Conservation (phyloP, 371 early-diverging fungal genomes). For the Mortierella sp. region DNA sequence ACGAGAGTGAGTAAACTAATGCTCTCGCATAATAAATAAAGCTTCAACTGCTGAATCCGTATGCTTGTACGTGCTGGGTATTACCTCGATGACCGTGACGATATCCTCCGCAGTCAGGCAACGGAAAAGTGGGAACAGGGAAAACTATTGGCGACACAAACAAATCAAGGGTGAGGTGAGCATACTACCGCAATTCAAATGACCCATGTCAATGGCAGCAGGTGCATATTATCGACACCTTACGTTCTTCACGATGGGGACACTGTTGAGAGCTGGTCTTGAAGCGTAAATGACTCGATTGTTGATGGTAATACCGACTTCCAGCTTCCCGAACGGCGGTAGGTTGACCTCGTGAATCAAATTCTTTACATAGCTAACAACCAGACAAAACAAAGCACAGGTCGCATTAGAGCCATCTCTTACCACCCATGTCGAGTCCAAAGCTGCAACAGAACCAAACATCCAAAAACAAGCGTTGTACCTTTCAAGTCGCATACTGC, state of each 20-base stretch:
- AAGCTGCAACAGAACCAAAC: too few relatives aligned
- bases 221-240: constrained; percentile 22
- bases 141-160: constrained; percentile 68
- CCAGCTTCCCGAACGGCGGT: constrained; percentile 87
- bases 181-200: neutral
- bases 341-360: constrained; percentile 82
- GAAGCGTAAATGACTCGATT: constrained; percentile 75
- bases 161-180: neutral
- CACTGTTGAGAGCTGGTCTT: constrained; percentile 83
- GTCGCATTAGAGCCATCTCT: neutral
- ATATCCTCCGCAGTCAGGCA: constrained; percentile 79
- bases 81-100: constrained; percentile 74
- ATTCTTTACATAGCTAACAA: constrained; percentile 69
- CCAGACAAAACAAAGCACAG: neutral
- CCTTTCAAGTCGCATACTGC: constrained; percentile 67
- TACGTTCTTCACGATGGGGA: constrained; percentile 85
- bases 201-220: neutral
- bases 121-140: constrained; percentile 83
- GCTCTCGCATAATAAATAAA: too few relatives aligned
- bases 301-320: constrained; percentile 78
- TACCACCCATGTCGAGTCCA: neutral
- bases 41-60: neutral
- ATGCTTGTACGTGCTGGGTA: neutral
- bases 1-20: neutral
- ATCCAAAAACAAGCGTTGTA: constrained; percentile 10